These are phyloP conservation scores for Stemphylium beticola DNA, from an alignment of 2,329 filamentous ascomycete genomes.

Conservation along the genomic window DNA sequence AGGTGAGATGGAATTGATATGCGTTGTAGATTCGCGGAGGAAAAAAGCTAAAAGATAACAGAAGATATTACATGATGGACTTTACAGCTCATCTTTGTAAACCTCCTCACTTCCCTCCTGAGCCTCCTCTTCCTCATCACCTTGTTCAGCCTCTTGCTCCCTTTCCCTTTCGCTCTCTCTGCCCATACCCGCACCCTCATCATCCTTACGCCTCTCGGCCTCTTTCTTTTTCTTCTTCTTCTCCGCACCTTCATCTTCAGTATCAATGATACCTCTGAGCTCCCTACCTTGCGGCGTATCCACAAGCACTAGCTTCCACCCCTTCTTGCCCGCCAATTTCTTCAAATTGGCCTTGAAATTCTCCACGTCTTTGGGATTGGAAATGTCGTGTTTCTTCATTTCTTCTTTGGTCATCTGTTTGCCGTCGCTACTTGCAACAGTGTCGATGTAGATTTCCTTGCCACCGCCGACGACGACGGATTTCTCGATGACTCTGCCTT, in stretches of 20 bases:
- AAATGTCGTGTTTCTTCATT: conserved; percentile 69
- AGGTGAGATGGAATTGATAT: background rate
- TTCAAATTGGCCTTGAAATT: conserved; percentile 72
- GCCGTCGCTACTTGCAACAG: conserved; percentile 65
- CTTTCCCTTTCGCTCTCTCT: conserved; percentile 31
- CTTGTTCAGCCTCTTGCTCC: conserved; percentile 33
- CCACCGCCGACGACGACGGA: conserved; percentile 56
- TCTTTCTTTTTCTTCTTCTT: conserved; percentile 27
- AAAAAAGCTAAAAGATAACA: background rate
- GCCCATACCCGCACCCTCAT: conserved; percentile 53
- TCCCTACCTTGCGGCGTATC: conserved; percentile 70
- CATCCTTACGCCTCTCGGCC: conserved; percentile 25
- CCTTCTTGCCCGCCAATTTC: conserved; percentile 70
- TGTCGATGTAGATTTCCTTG: conserved; percentile 61
- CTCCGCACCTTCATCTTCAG: conserved; percentile 60
- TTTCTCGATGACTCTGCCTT: conserved; percentile 64
- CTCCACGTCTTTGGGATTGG: conserved; percentile 69
- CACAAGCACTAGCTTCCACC: conserved; percentile 82
- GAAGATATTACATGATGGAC: background rate
- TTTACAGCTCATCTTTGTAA: conserved; percentile 48
- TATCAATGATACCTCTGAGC: conserved; percentile 72
- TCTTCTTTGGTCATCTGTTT: conserved; percentile 69
- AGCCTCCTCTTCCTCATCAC: conserved; percentile 29
- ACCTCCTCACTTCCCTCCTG: conserved; percentile 50
- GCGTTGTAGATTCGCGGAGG: background rate